phyloP scores from a whole-genome alignment of 192 early-diverging fungal species.

The Pilaira anomala region DNA sequence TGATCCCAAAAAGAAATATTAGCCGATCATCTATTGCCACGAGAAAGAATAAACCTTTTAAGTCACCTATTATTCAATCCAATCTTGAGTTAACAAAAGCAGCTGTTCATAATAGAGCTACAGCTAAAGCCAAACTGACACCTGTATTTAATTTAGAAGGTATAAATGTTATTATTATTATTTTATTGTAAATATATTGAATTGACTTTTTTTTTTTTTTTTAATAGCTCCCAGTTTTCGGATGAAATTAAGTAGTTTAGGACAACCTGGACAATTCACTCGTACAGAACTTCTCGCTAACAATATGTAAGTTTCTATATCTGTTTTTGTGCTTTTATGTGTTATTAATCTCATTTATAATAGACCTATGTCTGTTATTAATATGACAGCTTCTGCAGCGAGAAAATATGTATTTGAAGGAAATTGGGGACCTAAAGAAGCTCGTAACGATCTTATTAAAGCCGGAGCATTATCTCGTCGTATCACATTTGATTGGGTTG shows the following conservation, averaged over 20 bases:
- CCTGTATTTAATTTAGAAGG: slow-evolving; percentile 17
- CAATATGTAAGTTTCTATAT: slow-evolving; percentile 5
- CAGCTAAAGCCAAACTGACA: neutral
- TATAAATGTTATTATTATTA: neutral
- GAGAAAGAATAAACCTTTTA: slow-evolving; percentile 21
- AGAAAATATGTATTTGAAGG: slow-evolving; percentile 17
- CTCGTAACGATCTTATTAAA: slow-evolving; percentile 36
- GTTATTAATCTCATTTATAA: too few relatives aligned
- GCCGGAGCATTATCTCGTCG: slow-evolving; percentile 39
- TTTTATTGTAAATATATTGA: neutral
- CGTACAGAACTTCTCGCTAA: neutral
- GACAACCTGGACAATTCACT: neutral
- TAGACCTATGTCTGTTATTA: slow-evolving; percentile 3
- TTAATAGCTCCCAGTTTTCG: neutral
- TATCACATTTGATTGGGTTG: slow-evolving; percentile 47
- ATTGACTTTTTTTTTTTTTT: neutral
- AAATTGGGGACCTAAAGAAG: slow-evolving; percentile 50
- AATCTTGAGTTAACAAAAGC: slow-evolving; percentile 14
- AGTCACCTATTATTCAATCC: slow-evolving; percentile 21
- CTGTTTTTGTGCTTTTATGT: too few relatives aligned
- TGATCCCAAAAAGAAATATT: neutral
- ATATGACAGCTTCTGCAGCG: slow-evolving; percentile 33
- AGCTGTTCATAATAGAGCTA: neutral
- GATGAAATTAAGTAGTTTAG: neutral
- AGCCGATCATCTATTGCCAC: neutral